A percentile compares a stretch with the other conserved stretches of the same genome.
These are phyloP conservation scores for Jamesozyma piceae DNA, from an alignment of 805 yeast species.

Conservation along the genomic window DNA sequence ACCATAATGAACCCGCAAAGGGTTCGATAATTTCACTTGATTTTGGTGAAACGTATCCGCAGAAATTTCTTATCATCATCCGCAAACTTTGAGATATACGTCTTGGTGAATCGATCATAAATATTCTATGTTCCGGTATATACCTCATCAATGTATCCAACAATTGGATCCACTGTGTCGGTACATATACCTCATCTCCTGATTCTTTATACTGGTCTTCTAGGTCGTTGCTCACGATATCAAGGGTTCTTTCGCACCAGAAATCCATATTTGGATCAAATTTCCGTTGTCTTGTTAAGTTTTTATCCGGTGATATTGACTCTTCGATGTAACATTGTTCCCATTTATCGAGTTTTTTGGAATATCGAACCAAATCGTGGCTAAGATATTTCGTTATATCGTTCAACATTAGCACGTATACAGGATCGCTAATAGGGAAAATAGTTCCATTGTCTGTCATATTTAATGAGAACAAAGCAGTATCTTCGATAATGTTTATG, in stretches of 20 bases:
- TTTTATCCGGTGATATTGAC: no score
- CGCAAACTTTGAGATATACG: not conserved
- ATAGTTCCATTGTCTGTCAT: constrained; percentile 1
- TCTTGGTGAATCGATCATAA: constrained; percentile 22
- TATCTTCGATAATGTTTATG: constrained; percentile 12
- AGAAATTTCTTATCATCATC: not conserved
- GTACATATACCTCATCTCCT: constrained; percentile 12
- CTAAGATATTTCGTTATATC: constrained; percentile 22
- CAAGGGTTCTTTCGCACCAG: constrained; percentile 18
- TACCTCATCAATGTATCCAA: constrained; percentile 15
- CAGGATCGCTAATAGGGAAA: constrained; percentile 23
- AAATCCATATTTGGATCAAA: constrained; percentile 17
- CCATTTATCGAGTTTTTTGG: constrained; percentile 11
- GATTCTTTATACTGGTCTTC: not conserved
- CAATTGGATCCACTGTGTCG: constrained; percentile 23
- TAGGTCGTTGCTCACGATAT: constrained; percentile 6
- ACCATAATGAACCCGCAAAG: constrained; percentile 3
- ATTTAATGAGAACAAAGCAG: constrained; percentile 11
- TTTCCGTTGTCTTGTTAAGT: constrained; percentile 4
- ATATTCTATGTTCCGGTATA: constrained; percentile 22
- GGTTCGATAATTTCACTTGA: constrained; percentile 11
- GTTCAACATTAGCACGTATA: constrained; percentile 22
- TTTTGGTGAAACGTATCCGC: not conserved
- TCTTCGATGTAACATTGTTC: constrained; percentile 21
- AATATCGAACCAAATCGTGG: constrained; percentile 21